phyloP scores from a whole-genome alignment of 2,329 filamentous ascomycete genomes.

The Hypoxylon sp. region DNA sequence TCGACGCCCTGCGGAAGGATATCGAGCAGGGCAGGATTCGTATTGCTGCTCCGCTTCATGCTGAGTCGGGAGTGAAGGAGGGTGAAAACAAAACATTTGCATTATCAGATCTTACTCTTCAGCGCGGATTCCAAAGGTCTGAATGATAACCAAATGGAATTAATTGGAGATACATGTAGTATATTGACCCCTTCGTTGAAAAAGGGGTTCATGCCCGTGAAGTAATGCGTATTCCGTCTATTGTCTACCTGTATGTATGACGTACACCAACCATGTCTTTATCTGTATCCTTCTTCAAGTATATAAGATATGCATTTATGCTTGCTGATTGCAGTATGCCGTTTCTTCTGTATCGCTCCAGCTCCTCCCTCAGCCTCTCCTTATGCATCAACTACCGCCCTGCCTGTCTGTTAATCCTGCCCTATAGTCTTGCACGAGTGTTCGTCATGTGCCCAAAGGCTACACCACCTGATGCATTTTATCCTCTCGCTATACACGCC shows the following conservation, averaged over 20 bases:
- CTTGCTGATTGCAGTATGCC: background rate
- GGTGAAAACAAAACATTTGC: background rate
- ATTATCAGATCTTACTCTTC: background rate
- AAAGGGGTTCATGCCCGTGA: background rate
- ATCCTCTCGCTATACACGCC: constrained; percentile 24
- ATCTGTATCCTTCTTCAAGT: background rate
- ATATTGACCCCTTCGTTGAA: background rate
- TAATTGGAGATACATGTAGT: background rate
- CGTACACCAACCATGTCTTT: background rate
- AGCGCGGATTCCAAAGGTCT: background rate
- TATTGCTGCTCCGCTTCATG: background rate
- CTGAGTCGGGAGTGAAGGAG: background rate
- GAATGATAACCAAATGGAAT: background rate
- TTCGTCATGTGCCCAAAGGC: constrained; percentile 26
- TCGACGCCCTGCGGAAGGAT: constrained; percentile 63
- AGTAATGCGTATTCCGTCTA: background rate
- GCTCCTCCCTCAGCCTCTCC: background rate
- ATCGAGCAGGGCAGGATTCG: constrained; percentile 62
- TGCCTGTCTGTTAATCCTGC: background rate
- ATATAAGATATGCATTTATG: background rate
- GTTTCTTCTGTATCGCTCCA: background rate
- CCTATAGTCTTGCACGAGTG: constrained; percentile 39
- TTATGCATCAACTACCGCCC: background rate
- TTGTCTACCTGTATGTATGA: background rate
- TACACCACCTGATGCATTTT: constrained; percentile 44